Evolutionary conservation across 805 yeast genomes (phyloP), one percentile per base, ranked within the genome.

Genomic region (Yamadazyma sp.): DNA sequence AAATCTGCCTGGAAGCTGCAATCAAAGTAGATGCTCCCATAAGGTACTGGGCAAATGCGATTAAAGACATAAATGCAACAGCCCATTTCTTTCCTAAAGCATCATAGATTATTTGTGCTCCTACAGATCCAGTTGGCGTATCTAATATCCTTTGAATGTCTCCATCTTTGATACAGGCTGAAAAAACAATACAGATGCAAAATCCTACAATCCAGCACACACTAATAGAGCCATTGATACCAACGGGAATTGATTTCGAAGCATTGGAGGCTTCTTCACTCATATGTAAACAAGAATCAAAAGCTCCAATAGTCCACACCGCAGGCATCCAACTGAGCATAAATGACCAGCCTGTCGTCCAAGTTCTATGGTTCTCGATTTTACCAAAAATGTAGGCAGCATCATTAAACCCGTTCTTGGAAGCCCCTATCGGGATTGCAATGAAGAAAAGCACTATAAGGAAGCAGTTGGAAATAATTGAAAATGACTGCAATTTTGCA

Each of bases 241-340:
- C 88, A 31, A 75, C 60, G 4, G 89, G 87, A 4, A 80, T 81
- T 9, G 84, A 77, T 35, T 65, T 67, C 3, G 78, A 64, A 15
- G 88, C 82, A 51, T 80, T 75, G 38, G 67, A 65, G 16, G 83
- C 83, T 57, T 82, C 88, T 56, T 82, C 90, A 15, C 82, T 69
- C 77, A 80, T 77, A 61, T 82, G 88, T 35, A 82, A 78, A 50
- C 82, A 78, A 4, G 84, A 75, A 55, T 82, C 89, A 55, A 80
- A 82, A 0, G 84, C 79, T 14, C 84, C 84, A 54, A 82, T 81
- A 15, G 86, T 80, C 89, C 90, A 83, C 40, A 81, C 74, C 2
- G 81, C 79, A 1, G 87, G 80, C 77, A 79, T 71, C 70, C 79
- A 75, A 11, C 73, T 67, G 28, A 73, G 73, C 47, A 79, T 57